A percentile compares a stretch with the other conserved stretches of the same genome.
Conservation (phyloP, 192 early-diverging fungal genomes). For the Rhizophagus clarus region DNA sequence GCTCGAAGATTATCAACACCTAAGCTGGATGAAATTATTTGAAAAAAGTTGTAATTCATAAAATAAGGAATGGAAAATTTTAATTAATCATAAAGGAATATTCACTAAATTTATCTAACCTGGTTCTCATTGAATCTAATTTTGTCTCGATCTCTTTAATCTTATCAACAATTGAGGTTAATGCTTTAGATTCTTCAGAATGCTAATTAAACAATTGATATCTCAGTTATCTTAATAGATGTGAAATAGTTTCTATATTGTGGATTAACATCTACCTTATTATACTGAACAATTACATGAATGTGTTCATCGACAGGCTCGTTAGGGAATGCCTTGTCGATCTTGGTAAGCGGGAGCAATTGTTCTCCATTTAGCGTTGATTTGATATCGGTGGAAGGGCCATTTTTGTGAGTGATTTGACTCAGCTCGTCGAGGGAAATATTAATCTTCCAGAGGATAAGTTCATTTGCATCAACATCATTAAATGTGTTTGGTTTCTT, state of each 20-base stretch:
- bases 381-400: neutral
- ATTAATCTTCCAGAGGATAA: conserved; percentile 35
- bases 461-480: conserved; percentile 28
- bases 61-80: neutral
- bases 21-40: neutral
- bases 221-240: neutral
- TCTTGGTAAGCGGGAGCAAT: neutral
- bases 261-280: neutral
- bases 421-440: conserved; percentile 5
- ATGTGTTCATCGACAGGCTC: conserved; percentile 5
- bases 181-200: neutral
- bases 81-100: neutral
- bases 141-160: neutral
- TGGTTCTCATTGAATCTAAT: neutral
- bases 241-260: neutral
- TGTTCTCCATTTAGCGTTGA: neutral
- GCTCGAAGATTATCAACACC: neutral
- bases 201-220: conserved; percentile 7
- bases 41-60: neutral
- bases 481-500: conserved; percentile 20
- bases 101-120: neutral
- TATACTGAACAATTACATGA: conserved; percentile 13
- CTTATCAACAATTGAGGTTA: conserved; percentile 3
- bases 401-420: neutral
- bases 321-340: neutral